These are phyloP conservation scores for Cytospora paraplurivora DNA, from an alignment of 2,329 filamentous ascomycete species.

Conservation along the genomic window DNA sequence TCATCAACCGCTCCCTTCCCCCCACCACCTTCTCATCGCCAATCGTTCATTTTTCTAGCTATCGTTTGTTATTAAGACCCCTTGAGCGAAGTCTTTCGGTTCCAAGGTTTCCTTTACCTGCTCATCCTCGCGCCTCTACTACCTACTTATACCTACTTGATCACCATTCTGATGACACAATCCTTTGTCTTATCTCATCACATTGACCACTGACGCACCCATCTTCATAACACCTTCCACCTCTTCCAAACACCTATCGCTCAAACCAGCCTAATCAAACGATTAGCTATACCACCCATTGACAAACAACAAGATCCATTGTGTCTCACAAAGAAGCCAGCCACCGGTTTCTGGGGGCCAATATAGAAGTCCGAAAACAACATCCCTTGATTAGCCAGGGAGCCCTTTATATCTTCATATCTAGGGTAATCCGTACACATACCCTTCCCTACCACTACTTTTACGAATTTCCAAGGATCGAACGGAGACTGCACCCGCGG, in stretches of 20 bases:
- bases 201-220: background rate
- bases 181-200: constrained; percentile 8
- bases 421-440: constrained; percentile 5
- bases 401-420: constrained; percentile 2
- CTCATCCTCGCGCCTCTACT: constrained; percentile 5
- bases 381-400: constrained; percentile 11
- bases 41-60: constrained; percentile 12
- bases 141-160: background rate
- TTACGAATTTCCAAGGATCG: background rate
- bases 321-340: constrained; percentile 16
- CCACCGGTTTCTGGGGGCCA: constrained; percentile 17
- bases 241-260: background rate
- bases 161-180: constrained; percentile 15
- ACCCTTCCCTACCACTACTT: background rate
- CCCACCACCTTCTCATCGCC: constrained; percentile 19
- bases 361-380: constrained; percentile 10
- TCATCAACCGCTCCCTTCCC: constrained; percentile 18
- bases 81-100: constrained; percentile 5
- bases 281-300: background rate
- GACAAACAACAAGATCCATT: constrained; percentile 9
- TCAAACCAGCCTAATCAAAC: constrained; percentile 16
- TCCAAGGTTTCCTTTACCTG: constrained; percentile 3
- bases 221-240: background rate
- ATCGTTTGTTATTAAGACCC: constrained; percentile 4
- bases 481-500: background rate